Evolutionary conservation across 768 basidiomycete species (phyloP).

Genomic region (Rhodotorula babjevae): DNA sequence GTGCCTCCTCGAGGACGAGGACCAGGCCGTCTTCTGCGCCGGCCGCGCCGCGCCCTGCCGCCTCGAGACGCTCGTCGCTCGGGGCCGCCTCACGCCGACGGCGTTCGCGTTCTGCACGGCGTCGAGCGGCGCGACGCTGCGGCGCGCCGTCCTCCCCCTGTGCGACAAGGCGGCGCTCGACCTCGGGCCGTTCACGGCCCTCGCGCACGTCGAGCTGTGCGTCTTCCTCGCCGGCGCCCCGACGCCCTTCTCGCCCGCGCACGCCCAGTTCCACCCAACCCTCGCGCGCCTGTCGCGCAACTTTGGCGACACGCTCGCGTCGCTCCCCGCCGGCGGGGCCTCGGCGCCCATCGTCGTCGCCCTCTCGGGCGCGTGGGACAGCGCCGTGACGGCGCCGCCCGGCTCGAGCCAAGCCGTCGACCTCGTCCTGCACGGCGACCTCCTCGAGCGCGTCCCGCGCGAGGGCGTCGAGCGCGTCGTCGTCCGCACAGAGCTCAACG

Average conservation of each 20-base stretch:
- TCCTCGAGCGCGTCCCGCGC: constrained; percentile 1
- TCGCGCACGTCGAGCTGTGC: constrained; percentile 7
- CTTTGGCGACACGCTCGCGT: constrained; percentile 1
- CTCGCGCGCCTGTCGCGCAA: constrained; percentile 9
- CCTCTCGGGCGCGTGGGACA: constrained; percentile 20
- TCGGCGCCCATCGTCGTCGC: not conserved
- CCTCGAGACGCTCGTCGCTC: constrained; percentile 3
- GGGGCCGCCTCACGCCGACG: not conserved
- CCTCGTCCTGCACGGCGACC: constrained; percentile 13
- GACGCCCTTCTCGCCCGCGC: not conserved
- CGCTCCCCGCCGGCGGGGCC: not conserved
- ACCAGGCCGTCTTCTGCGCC: constrained; percentile 1
- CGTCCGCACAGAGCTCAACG: constrained; percentile 20
- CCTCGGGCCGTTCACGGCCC: not conserved
- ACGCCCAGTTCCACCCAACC: not conserved
- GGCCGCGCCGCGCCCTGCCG: not conserved
- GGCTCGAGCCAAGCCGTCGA: constrained; percentile 14
- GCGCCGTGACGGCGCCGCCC: not conserved
- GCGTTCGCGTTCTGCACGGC: constrained; percentile 3
- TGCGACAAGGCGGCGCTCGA: constrained; percentile 11
- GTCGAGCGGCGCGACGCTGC: not conserved
- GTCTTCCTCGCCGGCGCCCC: not conserved
- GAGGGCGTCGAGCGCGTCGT: not conserved
- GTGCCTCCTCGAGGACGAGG: constrained; percentile 19
- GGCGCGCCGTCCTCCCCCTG: constrained; percentile 1